These are phyloP conservation scores for Rhodotorula taiwanensis DNA, from an alignment of 768 basidiomycete species.

Conservation along the genomic window DNA sequence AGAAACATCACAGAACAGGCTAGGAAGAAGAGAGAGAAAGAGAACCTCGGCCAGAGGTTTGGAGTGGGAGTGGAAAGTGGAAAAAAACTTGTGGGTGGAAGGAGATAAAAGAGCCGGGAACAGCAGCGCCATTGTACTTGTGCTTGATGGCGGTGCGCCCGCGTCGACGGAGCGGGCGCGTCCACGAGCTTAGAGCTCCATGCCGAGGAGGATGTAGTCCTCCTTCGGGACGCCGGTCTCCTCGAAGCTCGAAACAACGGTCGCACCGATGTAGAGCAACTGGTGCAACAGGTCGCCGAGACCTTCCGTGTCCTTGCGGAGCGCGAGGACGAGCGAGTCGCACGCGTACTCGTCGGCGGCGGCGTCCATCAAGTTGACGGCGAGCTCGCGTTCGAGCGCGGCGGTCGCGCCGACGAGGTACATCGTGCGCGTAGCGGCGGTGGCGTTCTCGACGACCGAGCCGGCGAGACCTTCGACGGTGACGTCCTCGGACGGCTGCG, in stretches of 20 bases:
- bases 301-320: conserved; percentile 57
- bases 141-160: too few relatives aligned
- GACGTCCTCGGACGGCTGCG: conserved; percentile 20
- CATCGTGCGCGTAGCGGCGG: conserved; percentile 50
- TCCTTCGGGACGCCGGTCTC: not conserved
- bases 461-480: conserved; percentile 18
- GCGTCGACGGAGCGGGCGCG: too few relatives aligned
- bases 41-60: not conserved
- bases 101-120: not conserved
- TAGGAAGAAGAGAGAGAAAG: not conserved
- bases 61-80: not conserved
- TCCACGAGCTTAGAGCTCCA: not conserved
- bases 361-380: conserved; percentile 77
- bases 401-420: conserved; percentile 71
- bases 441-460: conserved; percentile 23
- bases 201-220: conserved; percentile 2
- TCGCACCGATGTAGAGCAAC: conserved; percentile 85
- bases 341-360: conserved; percentile 77
- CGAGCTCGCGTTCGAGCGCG: conserved; percentile 48
- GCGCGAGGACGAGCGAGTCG: conserved; percentile 67
- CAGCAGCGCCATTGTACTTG: too few relatives aligned
- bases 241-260: conserved; percentile 34
- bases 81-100: not conserved
- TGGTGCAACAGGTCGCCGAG: conserved; percentile 54
- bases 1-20: not conserved